A percentile compares a stretch with the other conserved stretches of the same genome.
phyloP scores from a whole-genome alignment of 2,329 filamentous ascomycete genomes.

The Ophiostoma sp. region DNA sequence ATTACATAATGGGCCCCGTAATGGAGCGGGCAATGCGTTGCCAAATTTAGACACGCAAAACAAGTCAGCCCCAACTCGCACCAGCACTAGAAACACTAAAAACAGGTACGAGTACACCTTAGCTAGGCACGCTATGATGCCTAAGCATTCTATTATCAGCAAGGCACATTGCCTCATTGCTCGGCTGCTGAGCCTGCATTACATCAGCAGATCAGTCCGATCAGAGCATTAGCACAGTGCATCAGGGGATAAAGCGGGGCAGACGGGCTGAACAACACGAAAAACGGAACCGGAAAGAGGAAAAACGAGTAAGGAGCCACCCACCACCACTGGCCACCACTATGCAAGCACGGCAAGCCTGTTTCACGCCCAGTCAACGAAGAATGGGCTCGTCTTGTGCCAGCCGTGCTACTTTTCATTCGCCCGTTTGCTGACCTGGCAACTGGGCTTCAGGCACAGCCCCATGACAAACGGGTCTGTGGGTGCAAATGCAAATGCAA shows the following conservation, averaged over 20 bases:
- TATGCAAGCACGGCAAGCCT: neutral
- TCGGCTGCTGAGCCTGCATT: neutral
- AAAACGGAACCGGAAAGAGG: neutral
- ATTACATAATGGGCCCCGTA: neutral
- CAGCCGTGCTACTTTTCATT: neutral
- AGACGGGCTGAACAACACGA: neutral
- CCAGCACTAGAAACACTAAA: neutral
- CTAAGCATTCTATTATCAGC: neutral
- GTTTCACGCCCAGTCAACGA: neutral
- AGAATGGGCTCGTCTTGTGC: neutral
- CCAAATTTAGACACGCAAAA: conserved; percentile 8
- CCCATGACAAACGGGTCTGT: neutral
- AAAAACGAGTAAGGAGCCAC: neutral
- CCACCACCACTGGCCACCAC: neutral
- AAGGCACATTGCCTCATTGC: neutral
- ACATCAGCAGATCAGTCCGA: neutral
- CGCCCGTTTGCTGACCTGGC: neutral
- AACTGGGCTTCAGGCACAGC: neutral
- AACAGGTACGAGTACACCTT: neutral
- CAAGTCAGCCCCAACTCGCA: neutral
- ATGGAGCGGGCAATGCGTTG: neutral
- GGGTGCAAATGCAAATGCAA: neutral
- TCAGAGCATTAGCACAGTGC: neutral
- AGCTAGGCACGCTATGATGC: neutral
- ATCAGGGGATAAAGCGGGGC: neutral